These are phyloP conservation scores for Fragaria iinumae DNA, from an alignment of 306 rosid species.

Conservation along the genomic window DNA sequence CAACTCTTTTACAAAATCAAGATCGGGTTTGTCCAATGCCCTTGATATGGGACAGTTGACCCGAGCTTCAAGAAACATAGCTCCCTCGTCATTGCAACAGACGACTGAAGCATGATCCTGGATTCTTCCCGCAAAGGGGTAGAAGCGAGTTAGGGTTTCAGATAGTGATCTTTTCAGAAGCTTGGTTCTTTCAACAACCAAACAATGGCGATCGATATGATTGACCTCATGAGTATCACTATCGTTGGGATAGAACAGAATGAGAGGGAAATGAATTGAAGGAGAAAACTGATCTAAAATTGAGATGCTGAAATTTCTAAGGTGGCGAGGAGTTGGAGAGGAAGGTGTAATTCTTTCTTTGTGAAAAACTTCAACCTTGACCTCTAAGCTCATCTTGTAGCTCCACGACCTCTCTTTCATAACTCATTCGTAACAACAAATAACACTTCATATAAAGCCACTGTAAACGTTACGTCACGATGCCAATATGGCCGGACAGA, in stretches of 20 bases:
- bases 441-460: no score
- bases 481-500: no score
- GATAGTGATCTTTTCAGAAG: not conserved
- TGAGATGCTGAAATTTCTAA: not conserved
- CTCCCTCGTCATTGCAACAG: conserved; percentile 47
- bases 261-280: not conserved
- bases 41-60: conserved; percentile 22
- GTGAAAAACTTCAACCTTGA: conserved; percentile 5
- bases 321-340: not conserved
- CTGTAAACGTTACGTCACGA: no score
- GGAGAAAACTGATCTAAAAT: not conserved
- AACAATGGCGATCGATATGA: no score
- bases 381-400: not conserved
- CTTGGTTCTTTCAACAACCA: not conserved
- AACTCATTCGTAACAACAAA: no score
- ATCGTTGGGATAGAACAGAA: conserved; percentile 8
- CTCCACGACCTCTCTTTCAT: not conserved
- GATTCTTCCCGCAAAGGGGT: conserved; percentile 26
- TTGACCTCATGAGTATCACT: not conserved
- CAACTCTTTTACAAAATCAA: not conserved
- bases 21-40: conserved; percentile 18
- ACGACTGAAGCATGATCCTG: conserved; percentile 26
- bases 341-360: conserved; percentile 19
- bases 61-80: conserved; percentile 24
- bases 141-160: conserved; percentile 14